Conservation (phyloP, 345 rosid genomes). For the Citrus unshiu region DNA sequence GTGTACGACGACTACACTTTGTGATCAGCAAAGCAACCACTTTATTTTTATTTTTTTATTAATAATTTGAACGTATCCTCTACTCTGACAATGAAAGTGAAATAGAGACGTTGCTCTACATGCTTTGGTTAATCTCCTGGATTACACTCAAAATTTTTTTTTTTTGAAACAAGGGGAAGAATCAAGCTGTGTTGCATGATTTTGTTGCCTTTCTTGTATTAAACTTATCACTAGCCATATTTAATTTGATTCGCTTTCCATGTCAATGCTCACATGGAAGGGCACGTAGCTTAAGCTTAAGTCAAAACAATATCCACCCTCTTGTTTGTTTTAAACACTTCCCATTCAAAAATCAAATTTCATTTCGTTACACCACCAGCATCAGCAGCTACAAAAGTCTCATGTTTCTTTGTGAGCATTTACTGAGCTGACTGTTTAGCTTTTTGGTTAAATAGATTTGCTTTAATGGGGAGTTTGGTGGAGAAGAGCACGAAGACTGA, state of each 20-base stretch:
- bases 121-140: no score
- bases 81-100: conserved; percentile 20
- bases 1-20: no score
- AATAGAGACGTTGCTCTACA: conserved; percentile 42
- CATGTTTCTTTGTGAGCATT: background rate
- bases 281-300: no score
- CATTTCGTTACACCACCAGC: no score
- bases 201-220: background rate
- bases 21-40: no score
- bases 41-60: conserved; percentile 26
- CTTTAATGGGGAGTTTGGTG: conserved; percentile 50
- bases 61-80: conserved; percentile 43
- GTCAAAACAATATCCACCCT: background rate
- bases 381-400: background rate
- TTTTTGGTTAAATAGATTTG: conserved; percentile 5
- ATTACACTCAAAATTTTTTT: no score
- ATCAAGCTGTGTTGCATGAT: background rate
- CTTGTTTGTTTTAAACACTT: conserved; percentile 16
- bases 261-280: no score
- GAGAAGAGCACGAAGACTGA: conserved; percentile 48
- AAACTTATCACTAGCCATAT: no score
- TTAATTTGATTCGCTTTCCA: no score
- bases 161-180: no score
- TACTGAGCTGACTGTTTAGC: background rate
- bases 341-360: conserved; percentile 40